These are phyloP conservation scores for Porogramme epimiltina DNA, from an alignment of 1,284 basidiomycete genomes.

Conservation along the genomic window DNA sequence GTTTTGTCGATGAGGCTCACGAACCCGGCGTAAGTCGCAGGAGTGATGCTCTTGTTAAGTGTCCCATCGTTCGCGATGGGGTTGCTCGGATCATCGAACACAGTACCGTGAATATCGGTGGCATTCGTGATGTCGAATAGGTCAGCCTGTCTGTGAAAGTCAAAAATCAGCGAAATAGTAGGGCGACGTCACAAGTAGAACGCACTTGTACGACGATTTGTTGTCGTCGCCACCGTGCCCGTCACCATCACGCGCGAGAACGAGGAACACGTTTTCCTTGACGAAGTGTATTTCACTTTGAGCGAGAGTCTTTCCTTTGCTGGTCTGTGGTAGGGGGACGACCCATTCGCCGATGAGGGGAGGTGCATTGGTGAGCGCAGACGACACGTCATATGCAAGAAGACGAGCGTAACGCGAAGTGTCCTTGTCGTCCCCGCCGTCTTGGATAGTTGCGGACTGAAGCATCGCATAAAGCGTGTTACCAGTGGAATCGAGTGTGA, in stretches of 20 bases:
- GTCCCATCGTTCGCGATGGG: conserved; percentile 54
- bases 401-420: conserved; percentile 57
- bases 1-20: conserved; percentile 52
- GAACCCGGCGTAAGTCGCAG: conserved; percentile 59
- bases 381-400: conserved; percentile 54
- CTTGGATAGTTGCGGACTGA: conserved; percentile 66
- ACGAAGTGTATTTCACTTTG: conserved; percentile 64
- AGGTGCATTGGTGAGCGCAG: conserved; percentile 30
- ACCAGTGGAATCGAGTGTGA: conserved; percentile 55
- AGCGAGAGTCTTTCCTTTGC: conserved; percentile 52
- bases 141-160: conserved; percentile 47
- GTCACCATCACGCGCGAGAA: conserved; percentile 61
- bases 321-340: conserved; percentile 57
- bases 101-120: conserved; percentile 62
- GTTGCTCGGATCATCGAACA: conserved; percentile 56
- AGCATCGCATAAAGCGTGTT: conserved; percentile 60
- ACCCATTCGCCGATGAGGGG: conserved; percentile 59
- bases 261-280: conserved; percentile 53
- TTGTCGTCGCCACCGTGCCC: conserved; percentile 57
- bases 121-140: conserved; percentile 58
- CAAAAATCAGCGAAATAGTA: not conserved
- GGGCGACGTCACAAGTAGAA: not conserved
- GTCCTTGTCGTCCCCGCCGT: conserved; percentile 51
- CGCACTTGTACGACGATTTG: conserved; percentile 60
- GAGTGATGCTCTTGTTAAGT: conserved; percentile 49